Base-by-base conservation (phyloP, 495 filamentous ascomycete species). In the Neurospora sp. region DNA sequence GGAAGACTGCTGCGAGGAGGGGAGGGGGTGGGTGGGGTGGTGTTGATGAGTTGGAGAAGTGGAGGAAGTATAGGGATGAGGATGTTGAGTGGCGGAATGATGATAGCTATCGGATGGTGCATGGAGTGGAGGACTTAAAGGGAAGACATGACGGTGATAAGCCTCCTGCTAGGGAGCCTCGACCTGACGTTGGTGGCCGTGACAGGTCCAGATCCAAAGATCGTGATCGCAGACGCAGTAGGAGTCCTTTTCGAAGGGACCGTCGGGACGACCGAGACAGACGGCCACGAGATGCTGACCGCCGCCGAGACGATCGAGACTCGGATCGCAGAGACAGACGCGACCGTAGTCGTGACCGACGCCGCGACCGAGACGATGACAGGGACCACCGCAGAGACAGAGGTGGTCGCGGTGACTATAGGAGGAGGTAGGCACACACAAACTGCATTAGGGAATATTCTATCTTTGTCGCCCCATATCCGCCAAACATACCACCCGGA, bases 1-100 rank as follows among this genome's bases (percentile, higher is more conserved):
- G 96, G 40, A 87, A 87, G 74, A 85, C 87, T 72, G 86, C 83
- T 10, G 71, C 70, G 12, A 68, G 68, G 27, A 76, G 75, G 38
- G 91, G 91, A 59, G 91, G 92, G 1, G 95, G 95, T 42, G 94
- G 94, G 16, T 98, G 97, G 84, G 96, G 96, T 73, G 96, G 96
- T 70, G 91, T 97, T 22, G 88, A 88, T 44, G 87, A 89, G 73
- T 82, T 99, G 68, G 94, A 98, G 83, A 93, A 94, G 85, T 92
- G 93, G 83, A 87, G 92, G 69, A 94, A 98, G 75, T 99, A 98
- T 78, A 88, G 93, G 71, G 89, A 89, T 27, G 90, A 91, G 35
- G 88, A 91, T n/a, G 77, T 81, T 40, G 81, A 79, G 53, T 80
- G 75, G n/a, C 82, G 70, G 20, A 76, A 79, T n/a, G 82, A 83